phyloP scores from a whole-genome alignment of 2,329 filamentous ascomycete genomes.

The Nothopassalora personata region DNA sequence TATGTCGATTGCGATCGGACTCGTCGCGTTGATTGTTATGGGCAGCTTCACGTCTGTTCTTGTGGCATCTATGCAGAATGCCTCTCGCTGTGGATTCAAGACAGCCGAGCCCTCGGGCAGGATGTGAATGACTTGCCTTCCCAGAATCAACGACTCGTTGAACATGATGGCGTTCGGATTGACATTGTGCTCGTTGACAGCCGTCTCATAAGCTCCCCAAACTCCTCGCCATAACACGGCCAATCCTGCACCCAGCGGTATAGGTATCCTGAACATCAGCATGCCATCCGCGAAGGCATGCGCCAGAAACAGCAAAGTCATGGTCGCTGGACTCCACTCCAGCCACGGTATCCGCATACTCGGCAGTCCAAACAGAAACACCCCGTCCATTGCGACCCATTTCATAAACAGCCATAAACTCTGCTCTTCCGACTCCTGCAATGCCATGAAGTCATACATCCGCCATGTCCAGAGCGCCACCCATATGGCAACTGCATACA shows the following conservation, averaged over 20 bases:
- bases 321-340: conserved; percentile 74
- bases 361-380: conserved; percentile 82
- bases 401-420: conserved; percentile 91
- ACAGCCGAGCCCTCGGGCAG: conserved; percentile 86
- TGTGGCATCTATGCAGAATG: conserved; percentile 71
- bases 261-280: conserved; percentile 84
- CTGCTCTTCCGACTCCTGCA: conserved; percentile 75
- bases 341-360: conserved; percentile 92
- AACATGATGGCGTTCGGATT: conserved; percentile 83
- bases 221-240: conserved; percentile 70
- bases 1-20: conserved; percentile 84
- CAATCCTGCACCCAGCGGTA: conserved; percentile 70
- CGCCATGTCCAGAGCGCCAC: conserved; percentile 72
- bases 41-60: conserved; percentile 63
- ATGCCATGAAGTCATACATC: conserved; percentile 74
- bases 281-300: conserved; percentile 74
- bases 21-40: conserved; percentile 88
- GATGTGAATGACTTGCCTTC: conserved; percentile 96
- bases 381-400: conserved; percentile 82
- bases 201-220: conserved; percentile 79
- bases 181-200: conserved; percentile 88
- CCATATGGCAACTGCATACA: conserved; percentile 82
- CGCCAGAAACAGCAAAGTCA: conserved; percentile 62
- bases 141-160: conserved; percentile 88
- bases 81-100: conserved; percentile 72